Evolutionary conservation across 306 rosid species (phyloP).

Genomic region (Notholithocarpus densiflorus): DNA sequence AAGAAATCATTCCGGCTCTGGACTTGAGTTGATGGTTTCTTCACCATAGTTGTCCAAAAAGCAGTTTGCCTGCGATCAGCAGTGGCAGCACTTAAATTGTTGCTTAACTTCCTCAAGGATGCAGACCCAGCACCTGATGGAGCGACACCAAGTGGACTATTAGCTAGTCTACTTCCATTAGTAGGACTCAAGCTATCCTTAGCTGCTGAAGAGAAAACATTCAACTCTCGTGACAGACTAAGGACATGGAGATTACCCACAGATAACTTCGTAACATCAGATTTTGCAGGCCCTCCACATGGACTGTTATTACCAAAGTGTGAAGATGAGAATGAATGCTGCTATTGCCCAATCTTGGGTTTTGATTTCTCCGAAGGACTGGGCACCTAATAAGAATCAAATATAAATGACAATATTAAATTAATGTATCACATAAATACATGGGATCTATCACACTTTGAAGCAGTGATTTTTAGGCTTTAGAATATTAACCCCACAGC

Average conservation of each 20-base stretch:
- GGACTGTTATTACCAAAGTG: slow-evolving; percentile 8
- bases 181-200: slow-evolving; percentile 28
- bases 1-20: slow-evolving; percentile 37
- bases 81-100: slow-evolving; percentile 7
- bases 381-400: slow-evolving; percentile 7
- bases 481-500: neutral
- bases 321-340: slow-evolving; percentile 18
- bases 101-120: slow-evolving; percentile 15
- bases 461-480: neutral
- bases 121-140: slow-evolving; percentile 10
- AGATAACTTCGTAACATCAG: slow-evolving; percentile 10
- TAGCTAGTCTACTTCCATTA: slow-evolving; percentile 14
- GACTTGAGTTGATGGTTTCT: slow-evolving; percentile 27
- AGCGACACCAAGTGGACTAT: slow-evolving; percentile 9
- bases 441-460: neutral
- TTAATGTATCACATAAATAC: neutral
- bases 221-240: slow-evolving; percentile 22
- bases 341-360: slow-evolving; percentile 23
- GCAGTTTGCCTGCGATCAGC: neutral
- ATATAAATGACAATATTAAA: neutral
- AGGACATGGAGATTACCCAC: slow-evolving; percentile 8
- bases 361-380: slow-evolving; percentile 31
- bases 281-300: slow-evolving; percentile 9
- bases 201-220: slow-evolving; percentile 11
- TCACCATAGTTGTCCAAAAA: slow-evolving; percentile 21